Percentiles rank a stretch among this genome's conserved stretches.
phyloP scores from a whole-genome alignment of 176 grass and related monocot species.

The Lolium multiflorum region DNA sequence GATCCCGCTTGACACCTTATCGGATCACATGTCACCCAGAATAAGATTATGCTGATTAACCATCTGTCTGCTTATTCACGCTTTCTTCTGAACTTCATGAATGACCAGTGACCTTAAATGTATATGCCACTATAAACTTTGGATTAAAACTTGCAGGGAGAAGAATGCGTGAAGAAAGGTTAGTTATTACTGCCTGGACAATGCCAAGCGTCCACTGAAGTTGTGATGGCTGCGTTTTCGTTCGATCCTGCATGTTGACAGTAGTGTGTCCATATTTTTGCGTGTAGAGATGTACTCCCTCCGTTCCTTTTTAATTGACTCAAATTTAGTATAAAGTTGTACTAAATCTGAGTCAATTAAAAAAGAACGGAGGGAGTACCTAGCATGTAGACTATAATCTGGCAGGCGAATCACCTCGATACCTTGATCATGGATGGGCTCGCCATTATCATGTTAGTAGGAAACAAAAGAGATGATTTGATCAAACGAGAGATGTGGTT shows the following conservation, averaged over 20 bases:
- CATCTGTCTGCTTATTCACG: neutral
- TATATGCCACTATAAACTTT: neutral
- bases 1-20: too few relatives aligned
- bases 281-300: neutral
- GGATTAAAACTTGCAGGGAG: neutral
- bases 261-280: conserved; percentile 14
- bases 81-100: neutral
- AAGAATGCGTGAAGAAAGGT: neutral
- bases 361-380: too few relatives aligned
- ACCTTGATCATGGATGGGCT: neutral
- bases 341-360: too few relatives aligned
- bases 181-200: neutral
- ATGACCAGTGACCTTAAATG: neutral
- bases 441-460: neutral
- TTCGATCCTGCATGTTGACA: neutral
- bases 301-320: too few relatives aligned
- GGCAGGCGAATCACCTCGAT: neutral
- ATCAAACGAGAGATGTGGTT: neutral
- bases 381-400: neutral
- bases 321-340: too few relatives aligned
- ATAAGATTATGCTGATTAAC: neutral
- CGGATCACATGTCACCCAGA: neutral
- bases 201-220: neutral
- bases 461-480: neutral
- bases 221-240: neutral